These are phyloP conservation scores for Arctium minus DNA, from an alignment of 129 eudicot species.

Conservation along the genomic window DNA sequence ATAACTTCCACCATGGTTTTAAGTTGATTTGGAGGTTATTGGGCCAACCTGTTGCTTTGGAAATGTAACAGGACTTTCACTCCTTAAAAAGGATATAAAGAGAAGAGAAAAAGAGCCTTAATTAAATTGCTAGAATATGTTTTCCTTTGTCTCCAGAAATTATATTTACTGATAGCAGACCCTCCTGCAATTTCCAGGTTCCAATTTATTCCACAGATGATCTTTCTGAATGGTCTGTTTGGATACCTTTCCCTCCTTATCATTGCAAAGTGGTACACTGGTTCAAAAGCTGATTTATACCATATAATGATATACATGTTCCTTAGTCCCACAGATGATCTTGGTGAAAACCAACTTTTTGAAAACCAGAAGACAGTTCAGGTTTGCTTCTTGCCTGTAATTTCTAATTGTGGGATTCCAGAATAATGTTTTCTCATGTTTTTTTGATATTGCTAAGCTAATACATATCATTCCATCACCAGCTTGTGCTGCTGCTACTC, in stretches of 20 bases:
- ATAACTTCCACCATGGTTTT: background rate
- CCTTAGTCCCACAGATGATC: slow-evolving; percentile 76
- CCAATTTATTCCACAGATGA: slow-evolving; percentile 80
- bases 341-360: slow-evolving; percentile 85
- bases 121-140: background rate
- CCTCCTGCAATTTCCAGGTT: slow-evolving; percentile 48
- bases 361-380: slow-evolving; percentile 65
- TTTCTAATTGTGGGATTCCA: background rate
- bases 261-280: slow-evolving; percentile 74
- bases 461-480: background rate
- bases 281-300: slow-evolving; percentile 86
- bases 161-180: background rate
- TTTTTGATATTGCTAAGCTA: background rate
- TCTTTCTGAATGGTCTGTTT: slow-evolving; percentile 67
- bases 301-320: slow-evolving; percentile 91
- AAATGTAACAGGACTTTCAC: background rate
- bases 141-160: background rate
- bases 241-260: slow-evolving; percentile 82
- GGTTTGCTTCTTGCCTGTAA: slow-evolving; percentile 27
- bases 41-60: background rate
- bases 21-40: background rate
- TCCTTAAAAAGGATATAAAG: background rate
- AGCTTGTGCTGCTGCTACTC: slow-evolving; percentile 52
- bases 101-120: background rate
- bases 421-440: background rate